Evolutionary conservation across 2,329 filamentous ascomycete species (phyloP), one percentile per base, ranked within the genome.

Genomic region (Cercospora brassicicola): DNA sequence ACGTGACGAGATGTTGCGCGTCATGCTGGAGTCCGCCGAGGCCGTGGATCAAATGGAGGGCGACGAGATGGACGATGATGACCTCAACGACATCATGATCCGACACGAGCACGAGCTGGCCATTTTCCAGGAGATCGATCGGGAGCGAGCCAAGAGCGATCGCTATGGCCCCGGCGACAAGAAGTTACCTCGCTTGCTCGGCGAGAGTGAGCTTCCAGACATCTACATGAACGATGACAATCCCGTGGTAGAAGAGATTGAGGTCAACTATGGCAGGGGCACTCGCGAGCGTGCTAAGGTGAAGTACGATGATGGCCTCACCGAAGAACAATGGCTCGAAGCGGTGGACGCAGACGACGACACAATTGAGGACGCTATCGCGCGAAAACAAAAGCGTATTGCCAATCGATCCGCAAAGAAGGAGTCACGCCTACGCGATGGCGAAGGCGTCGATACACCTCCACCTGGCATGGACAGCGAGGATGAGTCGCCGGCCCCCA

Each of bases 311-410:
- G 95, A 99, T 76, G 95, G 96, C 62, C 88, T 99, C 31, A 98
- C 95, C 0, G 96, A 99, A 82, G 95, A 99, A 82, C 96, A 99
- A 80, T 99, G 95, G 95, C 87, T 98, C 62, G 94, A 97, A 84
- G 95, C 95, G 64, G 94, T 99, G 33, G 95, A 99, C 78, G 94
- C 96, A 69, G 94, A 97, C 61, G 95, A 99, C 1, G 95, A 99
- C 78, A 90, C 89, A 0, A 93, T 97, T 31, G 95, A 98, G 78
- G 94, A 93, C 64, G 95, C 95, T 2, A 94, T 96, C 42, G 91
- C 92, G 39, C 89, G 95, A 48, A 98, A 97, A 76, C 89, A 93
- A 77, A 92, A 92, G 4, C 89, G 91, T 63, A 92, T 93, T 72
- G 92, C 93, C 69, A 92, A 89, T 78, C 89, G 94, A 39, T 89